phyloP scores from a whole-genome alignment of 768 basidiomycete species.

The Naganishia antarctica region DNA sequence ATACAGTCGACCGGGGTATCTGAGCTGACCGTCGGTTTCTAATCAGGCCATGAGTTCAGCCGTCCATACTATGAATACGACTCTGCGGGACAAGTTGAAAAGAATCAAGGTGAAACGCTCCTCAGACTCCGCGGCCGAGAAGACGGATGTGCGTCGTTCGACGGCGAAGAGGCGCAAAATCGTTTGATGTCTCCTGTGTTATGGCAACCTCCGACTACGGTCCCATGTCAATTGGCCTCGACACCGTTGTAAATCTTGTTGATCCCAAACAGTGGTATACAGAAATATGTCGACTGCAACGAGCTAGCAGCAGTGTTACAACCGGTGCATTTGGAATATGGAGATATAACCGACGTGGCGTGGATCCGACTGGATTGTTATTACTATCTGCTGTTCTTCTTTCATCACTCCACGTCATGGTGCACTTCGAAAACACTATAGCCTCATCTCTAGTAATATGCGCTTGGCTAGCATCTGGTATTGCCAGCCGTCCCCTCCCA shows the following conservation, averaged over 20 bases:
- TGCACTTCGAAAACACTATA: slow-evolving; percentile 24
- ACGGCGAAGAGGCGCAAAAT: background rate
- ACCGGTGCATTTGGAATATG: too few relatives aligned
- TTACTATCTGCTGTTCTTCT: background rate
- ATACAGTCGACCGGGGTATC: too few relatives aligned
- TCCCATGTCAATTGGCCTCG: too few relatives aligned
- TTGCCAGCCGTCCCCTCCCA: slow-evolving; percentile 89
- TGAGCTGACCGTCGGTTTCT: background rate
- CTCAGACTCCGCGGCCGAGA: background rate
- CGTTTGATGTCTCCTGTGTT: background rate
- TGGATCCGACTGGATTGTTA: background rate
- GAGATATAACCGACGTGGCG: too few relatives aligned
- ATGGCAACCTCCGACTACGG: too few relatives aligned
- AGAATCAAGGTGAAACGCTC: background rate
- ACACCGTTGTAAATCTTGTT: too few relatives aligned
- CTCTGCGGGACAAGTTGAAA: background rate
- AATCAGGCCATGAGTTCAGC: background rate
- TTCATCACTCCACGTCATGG: background rate
- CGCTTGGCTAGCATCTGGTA: slow-evolving; percentile 79
- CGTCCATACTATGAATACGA: background rate
- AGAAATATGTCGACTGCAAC: too few relatives aligned
- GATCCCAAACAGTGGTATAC: too few relatives aligned
- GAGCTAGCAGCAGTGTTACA: too few relatives aligned
- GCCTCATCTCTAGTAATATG: slow-evolving; percentile 42
- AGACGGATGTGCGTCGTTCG: background rate